Percentiles rank a stretch among this genome's conserved stretches.
Conservation (phyloP, 2,329 filamentous ascomycete genomes). For the Phoma herbarum region DNA sequence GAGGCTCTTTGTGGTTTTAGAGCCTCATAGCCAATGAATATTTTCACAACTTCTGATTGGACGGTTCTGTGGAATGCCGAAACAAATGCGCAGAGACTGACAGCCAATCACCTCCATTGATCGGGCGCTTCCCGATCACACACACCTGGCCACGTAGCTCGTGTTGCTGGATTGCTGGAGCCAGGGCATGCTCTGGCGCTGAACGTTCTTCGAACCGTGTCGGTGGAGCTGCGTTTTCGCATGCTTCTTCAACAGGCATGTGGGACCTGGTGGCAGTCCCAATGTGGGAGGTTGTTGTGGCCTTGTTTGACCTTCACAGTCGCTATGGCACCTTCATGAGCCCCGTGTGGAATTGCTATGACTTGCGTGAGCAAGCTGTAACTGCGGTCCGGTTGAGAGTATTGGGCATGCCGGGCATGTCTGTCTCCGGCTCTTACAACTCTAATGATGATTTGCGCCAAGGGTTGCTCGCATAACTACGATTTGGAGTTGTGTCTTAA, state of each 20-base stretch:
- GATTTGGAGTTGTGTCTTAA: not conserved
- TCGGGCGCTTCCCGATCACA: constrained; percentile 7
- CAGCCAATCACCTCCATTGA: constrained; percentile 6
- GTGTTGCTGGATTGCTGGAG: constrained; percentile 6
- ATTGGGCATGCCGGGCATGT: not conserved
- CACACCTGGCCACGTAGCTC: not conserved
- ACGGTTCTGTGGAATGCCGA: not conserved
- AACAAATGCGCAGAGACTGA: not conserved
- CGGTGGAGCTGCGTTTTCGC: not conserved
- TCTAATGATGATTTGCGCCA: not conserved
- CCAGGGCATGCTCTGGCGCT: constrained; percentile 10
- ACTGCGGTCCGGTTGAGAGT: not conserved
- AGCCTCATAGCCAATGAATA: not conserved
- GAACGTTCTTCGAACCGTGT: not conserved
- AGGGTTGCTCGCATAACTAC: too few relatives aligned
- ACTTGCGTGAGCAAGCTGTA: not conserved
- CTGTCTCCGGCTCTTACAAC: not conserved
- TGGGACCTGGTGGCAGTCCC: not conserved
- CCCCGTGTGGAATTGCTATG: not conserved
- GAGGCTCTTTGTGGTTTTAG: not conserved
- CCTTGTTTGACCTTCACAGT: not conserved
- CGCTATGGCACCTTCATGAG: not conserved
- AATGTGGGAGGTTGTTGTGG: not conserved
- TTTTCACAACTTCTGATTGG: constrained; percentile 7
- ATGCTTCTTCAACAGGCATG: constrained; percentile 1